A percentile compares a stretch with the other conserved stretches of the same genome.
phyloP scores from a whole-genome alignment of 331 rosid genomes.

The Prunus yedoensis region DNA sequence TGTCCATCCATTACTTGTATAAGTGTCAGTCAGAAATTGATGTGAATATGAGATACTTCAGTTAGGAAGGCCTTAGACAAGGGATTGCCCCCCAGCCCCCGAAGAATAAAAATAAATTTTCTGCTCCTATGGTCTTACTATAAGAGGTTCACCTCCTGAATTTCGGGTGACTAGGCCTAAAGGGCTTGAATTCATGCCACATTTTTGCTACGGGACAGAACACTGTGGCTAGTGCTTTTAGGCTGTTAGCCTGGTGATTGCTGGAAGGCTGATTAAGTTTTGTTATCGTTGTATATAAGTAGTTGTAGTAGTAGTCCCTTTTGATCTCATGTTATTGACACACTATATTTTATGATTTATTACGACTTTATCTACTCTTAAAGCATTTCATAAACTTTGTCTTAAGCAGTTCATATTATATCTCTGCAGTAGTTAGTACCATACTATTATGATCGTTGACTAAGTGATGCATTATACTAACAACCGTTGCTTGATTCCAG shows the following conservation, averaged over 20 bases:
- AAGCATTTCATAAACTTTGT: not conserved
- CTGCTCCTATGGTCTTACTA: too few relatives aligned
- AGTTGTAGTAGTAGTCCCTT: not conserved
- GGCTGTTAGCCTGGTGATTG: not conserved
- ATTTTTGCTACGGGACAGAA: too few relatives aligned
- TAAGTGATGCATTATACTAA: conserved; percentile 12
- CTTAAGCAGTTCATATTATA: not conserved
- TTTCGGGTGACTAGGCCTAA: too few relatives aligned
- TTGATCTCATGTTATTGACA: not conserved
- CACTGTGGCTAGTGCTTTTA: not conserved
- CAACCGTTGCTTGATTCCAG: conserved; percentile 44
- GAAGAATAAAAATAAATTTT: too few relatives aligned
- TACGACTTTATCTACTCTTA: not conserved
- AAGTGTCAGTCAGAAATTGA: too few relatives aligned
- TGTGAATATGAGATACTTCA: too few relatives aligned
- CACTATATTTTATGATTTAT: not conserved
- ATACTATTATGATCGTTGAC: conserved; percentile 13
- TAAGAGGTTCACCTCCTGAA: too few relatives aligned
- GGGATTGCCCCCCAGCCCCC: too few relatives aligned
- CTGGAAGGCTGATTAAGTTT: not conserved
- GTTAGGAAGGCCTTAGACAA: too few relatives aligned
- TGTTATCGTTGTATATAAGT: not conserved
- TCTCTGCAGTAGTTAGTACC: not conserved
- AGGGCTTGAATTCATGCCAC: too few relatives aligned
- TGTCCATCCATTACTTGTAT: not conserved